These are phyloP conservation scores for Candida schatavii DNA, from an alignment of 805 yeast species.

Conservation along the genomic window DNA sequence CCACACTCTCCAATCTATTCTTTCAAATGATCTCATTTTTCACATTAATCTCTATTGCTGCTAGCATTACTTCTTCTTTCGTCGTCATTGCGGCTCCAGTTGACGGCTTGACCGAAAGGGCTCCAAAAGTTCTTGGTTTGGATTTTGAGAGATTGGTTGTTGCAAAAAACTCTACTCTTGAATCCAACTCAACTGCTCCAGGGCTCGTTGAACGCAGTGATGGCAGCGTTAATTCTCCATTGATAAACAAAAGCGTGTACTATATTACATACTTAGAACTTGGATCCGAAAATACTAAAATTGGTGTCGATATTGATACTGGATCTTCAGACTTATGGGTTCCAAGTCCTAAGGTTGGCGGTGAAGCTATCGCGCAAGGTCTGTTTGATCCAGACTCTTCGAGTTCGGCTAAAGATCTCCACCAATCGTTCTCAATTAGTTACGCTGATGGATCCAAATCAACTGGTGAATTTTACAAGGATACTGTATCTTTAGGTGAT, in stretches of 20 bases:
- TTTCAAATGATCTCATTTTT: background rate
- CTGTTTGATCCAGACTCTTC: background rate
- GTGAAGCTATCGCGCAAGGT: background rate
- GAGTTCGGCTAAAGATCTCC: slow-evolving; percentile 3
- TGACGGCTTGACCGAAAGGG: slow-evolving; percentile 2
- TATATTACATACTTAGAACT: slow-evolving; percentile 20
- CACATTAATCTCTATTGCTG: background rate
- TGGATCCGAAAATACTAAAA: slow-evolving; percentile 9
- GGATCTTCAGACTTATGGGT: slow-evolving; percentile 9
- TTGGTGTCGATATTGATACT: slow-evolving; percentile 12
- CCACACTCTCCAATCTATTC: too few relatives aligned
- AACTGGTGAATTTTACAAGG: background rate
- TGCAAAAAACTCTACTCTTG: background rate
- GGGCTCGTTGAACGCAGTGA: background rate
- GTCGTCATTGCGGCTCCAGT: background rate
- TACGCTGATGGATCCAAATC: slow-evolving; percentile 3
- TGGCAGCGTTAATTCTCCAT: background rate
- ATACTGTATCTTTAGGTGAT: slow-evolving; percentile 3
- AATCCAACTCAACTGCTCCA: background rate
- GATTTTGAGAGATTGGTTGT: background rate
- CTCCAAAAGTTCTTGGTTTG: background rate
- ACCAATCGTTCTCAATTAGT: background rate
- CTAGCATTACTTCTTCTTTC: background rate
- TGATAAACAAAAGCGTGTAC: slow-evolving; percentile 13
- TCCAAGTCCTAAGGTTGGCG: background rate